Conservation (phyloP, 129 eudicot species). For the Scalesia atractyloides region DNA sequence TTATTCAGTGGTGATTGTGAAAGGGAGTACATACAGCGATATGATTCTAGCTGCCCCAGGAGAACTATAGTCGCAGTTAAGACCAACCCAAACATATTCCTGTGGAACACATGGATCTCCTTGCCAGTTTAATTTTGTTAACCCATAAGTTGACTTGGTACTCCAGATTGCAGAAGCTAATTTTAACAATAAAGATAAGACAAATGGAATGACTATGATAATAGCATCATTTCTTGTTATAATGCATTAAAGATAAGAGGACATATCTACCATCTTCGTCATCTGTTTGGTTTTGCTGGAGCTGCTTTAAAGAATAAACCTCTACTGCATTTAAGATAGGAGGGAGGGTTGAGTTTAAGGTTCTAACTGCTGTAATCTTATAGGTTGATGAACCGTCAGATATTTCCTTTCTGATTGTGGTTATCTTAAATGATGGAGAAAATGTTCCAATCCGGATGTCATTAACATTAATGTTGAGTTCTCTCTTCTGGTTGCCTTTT, state of each 20-base stretch:
- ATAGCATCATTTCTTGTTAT: not conserved
- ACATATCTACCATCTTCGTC: constrained; percentile 31
- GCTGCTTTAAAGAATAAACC: constrained; percentile 20
- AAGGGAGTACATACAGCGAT: constrained; percentile 30
- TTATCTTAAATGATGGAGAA: constrained; percentile 1
- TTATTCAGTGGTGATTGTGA: not conserved
- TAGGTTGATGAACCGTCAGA: not conserved
- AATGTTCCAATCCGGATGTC: constrained; percentile 1
- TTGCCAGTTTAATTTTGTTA: constrained; percentile 48
- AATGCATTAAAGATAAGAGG: no score
- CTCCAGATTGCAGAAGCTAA: not conserved
- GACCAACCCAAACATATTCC: constrained; percentile 39
- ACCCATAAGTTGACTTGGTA: constrained; percentile 32
- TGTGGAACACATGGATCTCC: constrained; percentile 55
- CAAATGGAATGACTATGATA: no score
- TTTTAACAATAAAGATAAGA: not conserved
- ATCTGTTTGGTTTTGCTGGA: constrained; percentile 28
- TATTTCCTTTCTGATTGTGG: not conserved
- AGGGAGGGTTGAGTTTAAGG: constrained; percentile 37
- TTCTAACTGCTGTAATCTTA: not conserved
- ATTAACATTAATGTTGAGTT: constrained; percentile 39
- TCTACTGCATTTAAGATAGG: constrained; percentile 44
- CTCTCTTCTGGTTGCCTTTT: constrained; percentile 25
- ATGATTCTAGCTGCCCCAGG: constrained; percentile 21
- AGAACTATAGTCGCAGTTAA: constrained; percentile 34